Evolutionary conservation across 495 filamentous ascomycete species (phyloP), one percentile per base, ranked within the genome.

Genomic region (Aspergillus biplanus): DNA sequence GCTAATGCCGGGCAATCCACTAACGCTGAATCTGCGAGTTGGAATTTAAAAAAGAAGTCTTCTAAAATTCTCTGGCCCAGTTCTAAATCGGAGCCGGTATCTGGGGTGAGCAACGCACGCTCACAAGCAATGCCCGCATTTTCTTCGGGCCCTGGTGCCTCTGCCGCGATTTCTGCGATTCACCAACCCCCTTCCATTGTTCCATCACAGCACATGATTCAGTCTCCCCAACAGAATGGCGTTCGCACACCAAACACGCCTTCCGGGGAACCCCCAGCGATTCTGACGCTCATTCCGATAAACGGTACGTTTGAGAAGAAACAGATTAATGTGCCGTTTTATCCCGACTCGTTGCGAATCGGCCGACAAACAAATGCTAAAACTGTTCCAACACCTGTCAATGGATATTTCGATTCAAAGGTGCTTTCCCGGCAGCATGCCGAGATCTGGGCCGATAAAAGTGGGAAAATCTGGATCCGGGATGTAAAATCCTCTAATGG

Each of bases 401-500:
- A 99, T 76, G 95, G 95, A 12, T 99, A 89, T 71, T 99, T 99
- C 70, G 95, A 99, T 74, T 97, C 93, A 16, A 99, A 99, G 71
- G 95, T 99, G 39, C 85, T 99, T 13, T 97, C 94, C 37, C 83
- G 95, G 62, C 93, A 97, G 74, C 95, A 99, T 77, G 95, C 95
- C 15, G 95, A 99, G 65, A 86, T 98, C 16, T 99, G 92, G 92
- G 94, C 94, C 27, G 93, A 97, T 56, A 83, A 87, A 59, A 84
- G 83, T 65, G 94, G 95, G 13, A 96, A 95, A 70, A 87, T 99
- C 57, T 98, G 88, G 87, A 98, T 99, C 67, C 87, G 92, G 37
- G 95, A 99, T 77, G 90, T 99, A 65, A 98, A 97, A 73, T 98
- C 95, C 5, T 98, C 95, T 3, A 99, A 99, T 69, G 95, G 95